Base-by-base conservation (phyloP, 148 eudicot species). In the Persicaria tinctoria region DNA sequence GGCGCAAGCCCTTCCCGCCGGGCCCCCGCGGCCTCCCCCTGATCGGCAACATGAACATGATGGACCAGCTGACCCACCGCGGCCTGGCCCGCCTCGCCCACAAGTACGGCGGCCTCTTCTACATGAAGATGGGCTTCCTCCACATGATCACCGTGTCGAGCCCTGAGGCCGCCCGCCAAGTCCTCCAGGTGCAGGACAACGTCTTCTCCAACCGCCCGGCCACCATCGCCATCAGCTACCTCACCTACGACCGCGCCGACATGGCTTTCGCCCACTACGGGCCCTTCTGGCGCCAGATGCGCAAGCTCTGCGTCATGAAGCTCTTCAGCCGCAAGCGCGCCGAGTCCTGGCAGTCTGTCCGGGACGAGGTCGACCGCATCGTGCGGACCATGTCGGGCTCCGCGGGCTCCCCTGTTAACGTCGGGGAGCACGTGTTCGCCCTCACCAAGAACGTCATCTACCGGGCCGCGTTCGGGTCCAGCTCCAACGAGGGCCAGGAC, bases 281-380 rank as follows among this genome's bases (percentile, higher is more conserved):
- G 68, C 93, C 91, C 6, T 89, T 89, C 72, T 89, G 93, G 93
- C 93, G 93, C 12, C 93, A 89, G 79, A 87, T 89, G 93, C 88
- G 93, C 11, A 89, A 89, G 73, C 85, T 89, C 16, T 89, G 91
- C 68, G 93, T 89, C 78, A 89, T 89, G 89, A 89, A 88, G 71
- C 77, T 89, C 4, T 89, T 89, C 72, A 87, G 91, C 82, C 84
- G 93, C 0, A 87, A 83, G 38, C 82, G 93, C 50, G 89, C 89
- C 20, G 93, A 86, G 83, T 87, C 93, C 0, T 89, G 93, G 93
- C 84, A 85, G 72, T 87, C 93, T 0, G 89, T 87, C 5, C 78
- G 91, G 0, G 89, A 87, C 57, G 91, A 89, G 74, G 89, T 86
- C 1, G 81, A 81, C 70, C 6, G 50, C n/a, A 80, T 82, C 53